A percentile compares a stretch with the other conserved stretches of the same genome.
Evolutionary conservation across 2,329 filamentous ascomycete genomes (phyloP).

Genomic region (Amesomyces nigricolor): DNA sequence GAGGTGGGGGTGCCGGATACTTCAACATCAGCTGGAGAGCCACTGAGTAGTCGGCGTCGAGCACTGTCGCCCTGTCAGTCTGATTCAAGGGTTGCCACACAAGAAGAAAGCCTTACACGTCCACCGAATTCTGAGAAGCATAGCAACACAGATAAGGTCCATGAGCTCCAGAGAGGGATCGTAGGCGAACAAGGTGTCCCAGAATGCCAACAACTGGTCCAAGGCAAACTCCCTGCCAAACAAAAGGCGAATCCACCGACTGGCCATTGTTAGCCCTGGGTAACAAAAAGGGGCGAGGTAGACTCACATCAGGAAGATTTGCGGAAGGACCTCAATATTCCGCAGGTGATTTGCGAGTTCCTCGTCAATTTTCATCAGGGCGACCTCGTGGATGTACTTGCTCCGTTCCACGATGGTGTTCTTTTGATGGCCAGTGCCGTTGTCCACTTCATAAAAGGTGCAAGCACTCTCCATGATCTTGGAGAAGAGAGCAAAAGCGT

Average conservation of each 20-base stretch:
- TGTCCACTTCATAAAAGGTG: slow-evolving; percentile 73
- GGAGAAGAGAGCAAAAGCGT: slow-evolving; percentile 80
- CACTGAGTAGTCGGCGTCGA: slow-evolving; percentile 81
- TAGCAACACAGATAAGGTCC: slow-evolving; percentile 86
- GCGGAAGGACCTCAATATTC: slow-evolving; percentile 82
- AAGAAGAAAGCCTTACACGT: slow-evolving; percentile 54
- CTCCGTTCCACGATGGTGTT: slow-evolving; percentile 77
- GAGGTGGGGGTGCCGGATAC: slow-evolving; percentile 63
- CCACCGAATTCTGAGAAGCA: slow-evolving; percentile 90
- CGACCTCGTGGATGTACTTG: slow-evolving; percentile 77
- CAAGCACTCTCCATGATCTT: slow-evolving; percentile 84
- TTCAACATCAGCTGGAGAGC: slow-evolving; percentile 77
- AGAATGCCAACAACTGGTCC: slow-evolving; percentile 73
- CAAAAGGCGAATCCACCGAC: slow-evolving; percentile 86
- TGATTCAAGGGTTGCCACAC: not conserved
- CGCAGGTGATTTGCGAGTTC: slow-evolving; percentile 75
- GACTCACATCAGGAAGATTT: slow-evolving; percentile 86
- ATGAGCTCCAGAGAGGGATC: slow-evolving; percentile 75
- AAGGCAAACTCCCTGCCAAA: slow-evolving; percentile 94
- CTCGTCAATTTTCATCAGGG: slow-evolving; percentile 73
- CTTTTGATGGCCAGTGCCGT: slow-evolving; percentile 38
- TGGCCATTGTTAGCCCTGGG: slow-evolving; percentile 31
- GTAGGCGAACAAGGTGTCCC: slow-evolving; percentile 87
- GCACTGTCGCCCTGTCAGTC: slow-evolving; percentile 45
- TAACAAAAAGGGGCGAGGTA: not conserved